Percentiles rank a stretch among this genome's conserved stretches.
These are phyloP conservation scores for Rhodotorula mucilaginosa DNA, from an alignment of 1,284 basidiomycete species.

Conservation along the genomic window DNA sequence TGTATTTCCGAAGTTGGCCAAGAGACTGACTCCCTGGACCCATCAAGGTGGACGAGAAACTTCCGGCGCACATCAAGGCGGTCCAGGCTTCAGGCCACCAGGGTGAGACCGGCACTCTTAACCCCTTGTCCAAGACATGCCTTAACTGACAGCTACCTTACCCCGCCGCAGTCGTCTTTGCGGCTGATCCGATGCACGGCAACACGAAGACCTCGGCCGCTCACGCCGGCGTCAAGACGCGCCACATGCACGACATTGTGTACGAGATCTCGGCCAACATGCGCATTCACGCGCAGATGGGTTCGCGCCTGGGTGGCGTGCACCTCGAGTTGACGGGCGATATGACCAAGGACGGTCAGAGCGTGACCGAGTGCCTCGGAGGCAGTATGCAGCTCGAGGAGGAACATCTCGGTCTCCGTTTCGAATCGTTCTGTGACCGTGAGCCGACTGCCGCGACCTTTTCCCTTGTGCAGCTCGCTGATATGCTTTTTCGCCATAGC, in stretches of 20 bases:
- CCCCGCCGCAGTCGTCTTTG: slow-evolving; percentile 72
- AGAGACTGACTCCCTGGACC: background rate
- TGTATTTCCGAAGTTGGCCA: background rate
- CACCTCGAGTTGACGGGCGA: slow-evolving; percentile 97
- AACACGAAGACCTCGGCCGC: slow-evolving; percentile 72
- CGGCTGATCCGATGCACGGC: slow-evolving; percentile 92
- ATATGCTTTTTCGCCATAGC: slow-evolving; percentile 36
- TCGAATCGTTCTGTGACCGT: slow-evolving; percentile 55
- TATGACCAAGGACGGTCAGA: slow-evolving; percentile 85
- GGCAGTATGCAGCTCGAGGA: slow-evolving; percentile 59
- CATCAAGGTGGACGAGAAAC: slow-evolving; percentile 66
- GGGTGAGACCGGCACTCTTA: slow-evolving; percentile 48
- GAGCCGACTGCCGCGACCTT: slow-evolving; percentile 12
- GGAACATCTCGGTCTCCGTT: slow-evolving; percentile 56
- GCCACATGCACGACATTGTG: slow-evolving; percentile 87
- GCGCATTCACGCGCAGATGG: slow-evolving; percentile 68
- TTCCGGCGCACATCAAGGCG: slow-evolving; percentile 77
- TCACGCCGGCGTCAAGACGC: slow-evolving; percentile 63
- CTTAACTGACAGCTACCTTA: background rate
- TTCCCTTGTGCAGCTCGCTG: background rate
- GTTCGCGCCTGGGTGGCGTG: slow-evolving; percentile 83
- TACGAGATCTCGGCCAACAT: slow-evolving; percentile 79
- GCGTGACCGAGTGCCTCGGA: slow-evolving; percentile 66
- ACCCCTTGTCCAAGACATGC: background rate
- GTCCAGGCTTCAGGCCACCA: slow-evolving; percentile 73